Conservation (phyloP, 2,329 filamentous ascomycete species). For the Uncinocarpus reesii region DNA sequence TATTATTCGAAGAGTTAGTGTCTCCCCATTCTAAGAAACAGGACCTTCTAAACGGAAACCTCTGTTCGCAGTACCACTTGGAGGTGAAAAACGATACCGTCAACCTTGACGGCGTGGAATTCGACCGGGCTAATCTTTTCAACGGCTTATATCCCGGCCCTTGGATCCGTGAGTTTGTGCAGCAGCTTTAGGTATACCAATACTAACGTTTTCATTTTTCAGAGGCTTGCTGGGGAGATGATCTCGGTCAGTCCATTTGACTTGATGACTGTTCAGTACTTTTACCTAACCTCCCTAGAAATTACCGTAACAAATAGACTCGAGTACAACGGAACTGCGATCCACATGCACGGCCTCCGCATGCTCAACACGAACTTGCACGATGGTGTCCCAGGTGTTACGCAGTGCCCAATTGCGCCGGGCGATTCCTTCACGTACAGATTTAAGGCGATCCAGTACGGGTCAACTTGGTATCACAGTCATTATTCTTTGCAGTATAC, state of each 20-base stretch:
- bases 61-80: conserved; percentile 7
- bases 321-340: conserved; percentile 16
- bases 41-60: neutral
- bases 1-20: conserved; percentile 12
- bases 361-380: conserved; percentile 25
- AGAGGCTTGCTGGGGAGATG: conserved; percentile 17
- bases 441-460: conserved; percentile 25
- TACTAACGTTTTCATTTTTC: conserved; percentile 1
- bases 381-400: conserved; percentile 28
- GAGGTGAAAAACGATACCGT: conserved; percentile 12
- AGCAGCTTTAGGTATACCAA: neutral
- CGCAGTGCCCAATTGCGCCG: conserved; percentile 33
- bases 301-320: conserved; percentile 15
- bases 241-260: conserved; percentile 10
- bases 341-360: conserved; percentile 26
- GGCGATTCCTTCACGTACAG: conserved; percentile 27
- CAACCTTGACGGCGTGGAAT: conserved; percentile 13
- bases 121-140: conserved; percentile 13
- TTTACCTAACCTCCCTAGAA: conserved; percentile 8
- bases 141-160: conserved; percentile 16
- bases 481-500: conserved; percentile 25
- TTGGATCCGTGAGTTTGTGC: conserved; percentile 14
- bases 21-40: neutral
- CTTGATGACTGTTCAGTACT: neutral
- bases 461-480: conserved; percentile 28